Conservation (phyloP, 2,329 filamentous ascomycete species). For the Aspergillus uvarum region DNA sequence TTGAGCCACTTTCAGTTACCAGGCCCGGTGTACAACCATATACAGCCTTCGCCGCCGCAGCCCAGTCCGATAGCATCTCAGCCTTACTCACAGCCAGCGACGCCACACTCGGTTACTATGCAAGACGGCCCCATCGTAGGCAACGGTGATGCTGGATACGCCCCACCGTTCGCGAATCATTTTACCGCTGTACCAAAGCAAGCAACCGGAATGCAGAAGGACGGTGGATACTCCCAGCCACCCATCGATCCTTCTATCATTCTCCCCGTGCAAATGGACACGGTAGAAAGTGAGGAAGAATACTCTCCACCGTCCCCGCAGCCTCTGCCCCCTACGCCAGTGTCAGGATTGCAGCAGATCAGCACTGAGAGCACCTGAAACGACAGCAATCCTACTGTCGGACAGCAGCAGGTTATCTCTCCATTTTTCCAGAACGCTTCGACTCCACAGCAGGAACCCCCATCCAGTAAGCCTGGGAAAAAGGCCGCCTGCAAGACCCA, state of each 20-base stretch:
- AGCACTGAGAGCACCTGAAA: background rate
- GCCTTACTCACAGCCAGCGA: background rate
- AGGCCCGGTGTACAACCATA: background rate
- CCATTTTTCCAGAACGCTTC: background rate
- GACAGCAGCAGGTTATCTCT: background rate
- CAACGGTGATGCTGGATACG: background rate
- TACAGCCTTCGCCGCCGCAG: background rate
- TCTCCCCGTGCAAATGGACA: background rate
- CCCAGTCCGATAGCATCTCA: background rate
- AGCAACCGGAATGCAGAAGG: background rate
- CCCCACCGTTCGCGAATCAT: background rate
- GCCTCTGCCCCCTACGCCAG: background rate
- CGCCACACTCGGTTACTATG: background rate
- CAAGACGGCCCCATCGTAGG: background rate
- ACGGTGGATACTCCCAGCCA: background rate
- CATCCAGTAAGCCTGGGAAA: background rate
- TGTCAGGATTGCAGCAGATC: background rate
- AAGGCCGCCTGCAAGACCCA: background rate
- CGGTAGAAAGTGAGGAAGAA: background rate
- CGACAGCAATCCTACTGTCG: background rate
- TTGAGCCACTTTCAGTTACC: conserved; percentile 14
- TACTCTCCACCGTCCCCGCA: background rate
- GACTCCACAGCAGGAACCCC: background rate
- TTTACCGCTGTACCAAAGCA: background rate
- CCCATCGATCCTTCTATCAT: background rate